Evolutionary conservation across 2,329 filamentous ascomycete species (phyloP).

Genomic region (Leptographium galeiforme): DNA sequence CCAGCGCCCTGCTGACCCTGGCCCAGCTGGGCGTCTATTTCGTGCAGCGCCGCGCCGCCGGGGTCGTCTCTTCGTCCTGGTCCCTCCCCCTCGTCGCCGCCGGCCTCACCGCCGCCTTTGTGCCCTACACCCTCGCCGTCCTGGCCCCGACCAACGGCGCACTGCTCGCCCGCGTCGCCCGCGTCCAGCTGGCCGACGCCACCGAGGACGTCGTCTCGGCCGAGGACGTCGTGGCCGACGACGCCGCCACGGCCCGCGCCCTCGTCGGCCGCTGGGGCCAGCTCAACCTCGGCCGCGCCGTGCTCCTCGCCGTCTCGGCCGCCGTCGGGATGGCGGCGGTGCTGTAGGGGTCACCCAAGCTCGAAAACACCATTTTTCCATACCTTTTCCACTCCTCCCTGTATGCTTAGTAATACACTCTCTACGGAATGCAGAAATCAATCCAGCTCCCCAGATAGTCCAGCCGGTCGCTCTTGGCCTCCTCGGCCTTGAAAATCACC

Average conservation of each 20-base stretch:
- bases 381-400: not conserved
- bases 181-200: not conserved
- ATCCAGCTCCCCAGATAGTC: constrained; percentile 87
- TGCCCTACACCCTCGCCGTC: constrained; percentile 37
- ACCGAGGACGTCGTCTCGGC: constrained; percentile 2
- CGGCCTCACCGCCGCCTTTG: constrained; percentile 27
- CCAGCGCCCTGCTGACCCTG: constrained; percentile 25
- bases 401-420: not conserved
- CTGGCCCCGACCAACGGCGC: constrained; percentile 34
- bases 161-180: constrained; percentile 27
- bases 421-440: constrained; percentile 56
- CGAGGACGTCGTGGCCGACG: constrained; percentile 12
- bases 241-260: constrained; percentile 22
- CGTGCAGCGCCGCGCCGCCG: constrained; percentile 5
- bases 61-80: not conserved
- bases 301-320: constrained; percentile 9
- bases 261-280: constrained; percentile 42
- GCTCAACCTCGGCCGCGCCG: constrained; percentile 29
- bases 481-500: constrained; percentile 54
- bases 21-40: constrained; percentile 28
- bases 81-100: constrained; percentile 31
- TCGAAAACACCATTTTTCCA: not conserved
- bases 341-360: not conserved
- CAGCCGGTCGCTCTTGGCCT: constrained; percentile 48
- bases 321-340: constrained; percentile 1